Base-by-base conservation (phyloP, 768 basidiomycete species). In the Pholiota conissans region DNA sequence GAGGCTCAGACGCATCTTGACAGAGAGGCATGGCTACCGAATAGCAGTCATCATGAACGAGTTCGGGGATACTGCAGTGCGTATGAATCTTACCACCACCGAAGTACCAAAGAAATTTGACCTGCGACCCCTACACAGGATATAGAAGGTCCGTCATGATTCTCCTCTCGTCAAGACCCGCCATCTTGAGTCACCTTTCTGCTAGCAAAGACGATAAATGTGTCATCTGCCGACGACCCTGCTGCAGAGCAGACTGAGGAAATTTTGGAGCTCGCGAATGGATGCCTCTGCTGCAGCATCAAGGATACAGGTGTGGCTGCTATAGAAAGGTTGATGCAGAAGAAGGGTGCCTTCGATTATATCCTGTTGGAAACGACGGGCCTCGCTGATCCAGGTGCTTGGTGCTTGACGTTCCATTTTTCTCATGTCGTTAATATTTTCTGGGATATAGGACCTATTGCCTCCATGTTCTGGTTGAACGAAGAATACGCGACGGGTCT, bases 41-140 rank as follows among this genome's bases (percentile, higher is more conserved):
- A 97, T 99, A 55, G 96, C 96, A 4, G 96, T 99, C 20, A 97
- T 96, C 61, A 95, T 97, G 93, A 97, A 96, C 67, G 94, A 95
- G 72, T 98, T 98, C 69, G 96, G 94, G 8, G 95, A 97, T 69
- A 95, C 95, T 18, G 92, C 93, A 64, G 91, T 92, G 65, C 67
- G 86, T 76, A n/a, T 30, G 18, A 14, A 45, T 39, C 46, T 61
- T 22, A 57, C 49, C n/a, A 46, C 22, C 34, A 37, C 42, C 37
- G 39, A 49, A 34, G 54, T 34, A n/a, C 29, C 29, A 16, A 47
- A 24, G 30, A 47, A n/a, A n/a, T 5, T 35, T 39, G 14, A 49
- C 16, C 47, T 37, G 59, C 57, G 22, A 7, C 20, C 42, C 42
- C 24, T 11, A 18, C 42, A 49, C 42, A 92, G 90, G 96, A 94